Base-by-base conservation (phyloP, 2,329 filamentous ascomycete genomes). In the Clonostachys chloroleuca region DNA sequence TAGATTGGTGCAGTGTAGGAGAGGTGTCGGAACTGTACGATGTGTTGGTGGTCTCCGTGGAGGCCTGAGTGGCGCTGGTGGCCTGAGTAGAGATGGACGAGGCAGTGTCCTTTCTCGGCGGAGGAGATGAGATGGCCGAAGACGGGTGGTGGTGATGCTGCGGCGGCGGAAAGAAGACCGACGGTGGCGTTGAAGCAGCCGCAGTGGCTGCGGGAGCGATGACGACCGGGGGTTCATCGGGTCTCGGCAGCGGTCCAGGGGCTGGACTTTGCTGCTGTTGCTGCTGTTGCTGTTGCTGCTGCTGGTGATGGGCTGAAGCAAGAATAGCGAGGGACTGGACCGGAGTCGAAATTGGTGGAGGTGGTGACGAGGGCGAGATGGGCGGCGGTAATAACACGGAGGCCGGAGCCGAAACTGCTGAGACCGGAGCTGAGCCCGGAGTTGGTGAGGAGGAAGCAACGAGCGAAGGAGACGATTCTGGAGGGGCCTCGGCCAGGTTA, bases 21-120 rank as follows among this genome's bases (percentile, higher is more conserved):
- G 77, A 79, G 56, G 73, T 73, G 55, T 78, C 72, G 60, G 72
- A 68, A 66, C 70, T 77, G 60, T 77, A 78, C 55, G 70, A 70
- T 57, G 72, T 74, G 57, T 72, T 69, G 54, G 63, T 69, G 56
- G 73, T 74, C 58, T 78, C 77, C 54, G 62, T 61, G 46, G 72
- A 71, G 54, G 64, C 61, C 62, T 64, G 55, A 44, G 64, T 65
- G 57, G 62, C 64, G 59, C 68, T 68, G 49, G 75, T 75, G 54
- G 69, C 72, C 56, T 69, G 70, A 18, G 76, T 78, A 49, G 77
- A 77, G 51, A 72, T 73, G 46, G 77, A 80, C 49, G 76, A 78
- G 51, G 62, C 67, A 35, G 77, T 78, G 55, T 80, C 74, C 59
- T 78, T 77, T 51, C 63, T 62, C 49, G 41, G 40, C 9, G 47